These are phyloP conservation scores for Pluteus cervinus DNA, from an alignment of 768 basidiomycete species.

Conservation along the genomic window DNA sequence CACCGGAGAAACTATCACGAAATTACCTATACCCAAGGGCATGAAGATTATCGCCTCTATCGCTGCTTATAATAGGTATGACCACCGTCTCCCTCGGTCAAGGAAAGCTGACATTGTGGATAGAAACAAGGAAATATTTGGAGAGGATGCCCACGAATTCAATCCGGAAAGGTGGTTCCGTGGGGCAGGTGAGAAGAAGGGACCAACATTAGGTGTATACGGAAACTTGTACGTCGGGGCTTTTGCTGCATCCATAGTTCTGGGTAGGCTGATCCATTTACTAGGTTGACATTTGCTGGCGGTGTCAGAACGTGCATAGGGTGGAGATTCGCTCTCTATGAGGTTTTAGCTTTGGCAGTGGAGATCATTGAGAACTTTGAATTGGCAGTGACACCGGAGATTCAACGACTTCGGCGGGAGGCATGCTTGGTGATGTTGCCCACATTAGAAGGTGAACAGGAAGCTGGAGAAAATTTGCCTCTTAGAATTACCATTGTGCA, in stretches of 20 bases:
- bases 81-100: neutral
- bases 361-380: conserved; percentile 58
- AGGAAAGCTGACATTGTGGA: neutral
- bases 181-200: conserved; percentile 27
- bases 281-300: conserved; percentile 41
- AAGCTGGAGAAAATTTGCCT: conserved; percentile 39
- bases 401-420: conserved; percentile 34
- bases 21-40: conserved; percentile 44
- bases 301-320: conserved; percentile 43
- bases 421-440: conserved; percentile 44
- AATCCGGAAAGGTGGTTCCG: conserved; percentile 54
- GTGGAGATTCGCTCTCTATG: conserved; percentile 47
- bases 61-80: conserved; percentile 48
- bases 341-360: conserved; percentile 51
- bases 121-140: conserved; percentile 47
- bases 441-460: conserved; percentile 37
- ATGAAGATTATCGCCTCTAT: conserved; percentile 47
- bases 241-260: neutral
- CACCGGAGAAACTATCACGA: conserved; percentile 34
- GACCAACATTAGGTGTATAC: conserved; percentile 36
- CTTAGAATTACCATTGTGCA: conserved; percentile 30
- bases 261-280: conserved; percentile 2
- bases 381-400: conserved; percentile 36
- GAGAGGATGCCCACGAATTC: conserved; percentile 48
- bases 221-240: conserved; percentile 35